Base-by-base conservation (phyloP, 495 filamentous ascomycete genomes). In the Trypethelium eluteriae region DNA sequence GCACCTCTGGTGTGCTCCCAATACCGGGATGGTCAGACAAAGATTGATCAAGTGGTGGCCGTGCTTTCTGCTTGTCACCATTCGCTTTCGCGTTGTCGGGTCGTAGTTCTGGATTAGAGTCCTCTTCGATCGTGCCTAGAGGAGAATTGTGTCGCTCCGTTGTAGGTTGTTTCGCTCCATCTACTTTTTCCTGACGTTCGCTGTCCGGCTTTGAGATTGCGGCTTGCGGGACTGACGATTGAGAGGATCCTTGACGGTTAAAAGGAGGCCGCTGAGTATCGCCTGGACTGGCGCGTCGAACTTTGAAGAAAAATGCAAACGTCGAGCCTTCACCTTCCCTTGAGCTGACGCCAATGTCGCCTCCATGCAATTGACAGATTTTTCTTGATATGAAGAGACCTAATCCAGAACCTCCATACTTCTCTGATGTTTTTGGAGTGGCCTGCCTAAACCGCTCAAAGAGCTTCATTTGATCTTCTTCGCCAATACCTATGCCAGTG, bases 371-470 rank as follows among this genome's bases (percentile, higher is more conserved):
- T 64, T 78, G 74, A 64, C 71, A 69, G 59, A 76, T 66, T 64
- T 78, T 74, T 38, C 76, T 66, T n/a, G 69, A 72, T 38, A 78
- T 78, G 66, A 75, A 75, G 11, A 77, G 70, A 16, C 76, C 76
- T 32, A 78, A 64, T n/a, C 76, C 76, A 39, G 72, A 73, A 4
- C 76, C 76, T 36, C 76, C 76, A 62, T 78, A 78, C 2, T 68
- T 69, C 46, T 73, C 74, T 38, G 69, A 67, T 10, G 76, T 78
- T 66, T 75, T 76, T 7, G 76, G 75, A 36, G 76, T 76, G 18
- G 75, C 75, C 71, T 78, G 76, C 16, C 70, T 66, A 62, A 73
- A 70, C 2, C 76, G 74, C 64, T 75, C 72, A 64, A 78, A 78
- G 11, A 78, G 64, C 44, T 69, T 70, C 38, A 35, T 62, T 65